A percentile compares a stretch with the other conserved stretches of the same genome.
phyloP scores from a whole-genome alignment of 2,329 filamentous ascomycete genomes.

The Phyllachora maydis region DNA sequence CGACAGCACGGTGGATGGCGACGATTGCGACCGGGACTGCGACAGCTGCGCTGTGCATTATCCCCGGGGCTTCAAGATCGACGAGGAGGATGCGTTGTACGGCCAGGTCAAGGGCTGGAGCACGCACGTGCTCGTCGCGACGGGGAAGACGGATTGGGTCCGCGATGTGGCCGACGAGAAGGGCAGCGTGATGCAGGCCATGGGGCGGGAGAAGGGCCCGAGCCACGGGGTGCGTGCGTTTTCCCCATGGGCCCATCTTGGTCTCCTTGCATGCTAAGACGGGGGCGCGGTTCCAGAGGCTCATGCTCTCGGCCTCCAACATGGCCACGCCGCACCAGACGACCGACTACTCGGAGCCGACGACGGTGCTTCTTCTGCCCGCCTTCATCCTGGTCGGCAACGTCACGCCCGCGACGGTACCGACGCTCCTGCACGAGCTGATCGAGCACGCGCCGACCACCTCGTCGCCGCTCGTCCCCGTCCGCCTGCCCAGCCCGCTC shows the following conservation, averaged over 20 bases:
- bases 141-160: constrained; percentile 92
- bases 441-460: constrained; percentile 58
- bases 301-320: constrained; percentile 86
- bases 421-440: constrained; percentile 48
- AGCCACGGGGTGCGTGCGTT: constrained; percentile 41
- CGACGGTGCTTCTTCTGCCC: constrained; percentile 66
- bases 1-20: constrained; percentile 59
- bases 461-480: constrained; percentile 35
- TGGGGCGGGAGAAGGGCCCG: constrained; percentile 35
- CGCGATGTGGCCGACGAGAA: constrained; percentile 75
- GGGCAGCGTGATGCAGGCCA: constrained; percentile 64
- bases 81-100: constrained; percentile 62
- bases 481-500: constrained; percentile 9
- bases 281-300: too few species aligned
- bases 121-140: constrained; percentile 79
- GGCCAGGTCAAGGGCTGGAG: constrained; percentile 73
- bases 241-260: constrained; percentile 1
- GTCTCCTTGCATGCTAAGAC: background rate
- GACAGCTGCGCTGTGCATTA: constrained; percentile 59
- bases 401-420: constrained; percentile 55
- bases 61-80: constrained; percentile 50
- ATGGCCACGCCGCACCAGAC: constrained; percentile 58
- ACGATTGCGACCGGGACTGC: constrained; percentile 80
- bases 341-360: constrained; percentile 44
- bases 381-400: constrained; percentile 69